A percentile compares a stretch with the other conserved stretches of the same genome.
These are phyloP conservation scores for Amphicarpaea edgeworthii DNA, from an alignment of 306 rosid species.

Conservation along the genomic window DNA sequence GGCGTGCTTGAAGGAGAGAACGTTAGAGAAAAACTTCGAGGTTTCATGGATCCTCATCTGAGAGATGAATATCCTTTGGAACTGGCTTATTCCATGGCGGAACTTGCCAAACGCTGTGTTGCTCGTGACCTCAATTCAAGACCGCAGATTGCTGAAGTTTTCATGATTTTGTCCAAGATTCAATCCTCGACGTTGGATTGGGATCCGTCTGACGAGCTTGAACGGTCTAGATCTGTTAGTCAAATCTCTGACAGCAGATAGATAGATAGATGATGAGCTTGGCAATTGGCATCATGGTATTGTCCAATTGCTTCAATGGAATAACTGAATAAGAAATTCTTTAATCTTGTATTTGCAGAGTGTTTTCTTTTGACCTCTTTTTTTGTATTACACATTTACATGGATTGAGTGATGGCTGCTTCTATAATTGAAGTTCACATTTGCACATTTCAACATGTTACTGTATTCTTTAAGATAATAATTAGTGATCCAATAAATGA, in stretches of 20 bases:
- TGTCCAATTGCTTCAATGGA: conserved; percentile 16
- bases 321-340: background rate
- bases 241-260: conserved; percentile 49
- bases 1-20: conserved; percentile 65
- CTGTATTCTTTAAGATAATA: background rate
- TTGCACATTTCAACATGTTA: background rate
- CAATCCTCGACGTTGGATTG: conserved; percentile 66
- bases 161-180: conserved; percentile 66
- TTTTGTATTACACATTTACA: too few species aligned
- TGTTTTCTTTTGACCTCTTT: conserved; percentile 9
- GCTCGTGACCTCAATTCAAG: conserved; percentile 58
- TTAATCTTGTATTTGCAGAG: background rate
- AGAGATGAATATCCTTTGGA: conserved; percentile 67
- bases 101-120: conserved; percentile 67
- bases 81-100: conserved; percentile 71
- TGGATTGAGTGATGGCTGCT: conserved; percentile 19
- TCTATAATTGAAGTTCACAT: background rate
- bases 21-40: conserved; percentile 61
- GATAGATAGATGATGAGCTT: conserved; percentile 20
- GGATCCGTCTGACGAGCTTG: conserved; percentile 74
- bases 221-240: conserved; percentile 54
- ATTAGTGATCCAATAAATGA: background rate
- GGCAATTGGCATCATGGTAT: background rate
- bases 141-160: conserved; percentile 61
- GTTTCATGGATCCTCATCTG: conserved; percentile 66